Conservation (phyloP, 257 asterid species). For the Henckelia pumila region DNA sequence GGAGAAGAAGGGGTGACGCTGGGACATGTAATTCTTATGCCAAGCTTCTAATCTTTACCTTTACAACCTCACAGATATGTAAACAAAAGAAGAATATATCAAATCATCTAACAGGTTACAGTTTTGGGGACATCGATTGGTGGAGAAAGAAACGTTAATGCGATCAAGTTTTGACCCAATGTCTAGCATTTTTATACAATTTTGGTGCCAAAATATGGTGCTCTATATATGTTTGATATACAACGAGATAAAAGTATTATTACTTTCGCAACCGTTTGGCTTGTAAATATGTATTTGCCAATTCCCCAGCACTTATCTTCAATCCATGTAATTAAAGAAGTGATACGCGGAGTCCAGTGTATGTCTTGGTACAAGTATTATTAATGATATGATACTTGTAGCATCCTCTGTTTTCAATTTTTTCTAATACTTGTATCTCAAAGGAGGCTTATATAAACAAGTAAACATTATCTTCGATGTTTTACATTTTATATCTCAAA, state of each 20-base stretch:
- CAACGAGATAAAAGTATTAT: constrained; percentile 26
- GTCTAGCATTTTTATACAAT: constrained; percentile 34
- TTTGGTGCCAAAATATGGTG: constrained; percentile 36
- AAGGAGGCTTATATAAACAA: too few relatives aligned
- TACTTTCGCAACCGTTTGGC: constrained; percentile 19
- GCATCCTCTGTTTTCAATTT: neutral
- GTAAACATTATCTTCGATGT: too few relatives aligned
- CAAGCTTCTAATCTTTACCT: constrained; percentile 4
- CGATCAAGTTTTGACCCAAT: constrained; percentile 31
- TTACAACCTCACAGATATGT: constrained; percentile 24
- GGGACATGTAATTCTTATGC: neutral
- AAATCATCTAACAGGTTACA: constrained; percentile 27
- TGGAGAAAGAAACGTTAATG: constrained; percentile 25
- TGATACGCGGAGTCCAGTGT: constrained; percentile 19
- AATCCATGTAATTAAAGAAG: constrained; percentile 23
- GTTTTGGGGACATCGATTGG: constrained; percentile 36
- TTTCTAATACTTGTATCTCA: too few relatives aligned
- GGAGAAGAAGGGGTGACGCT: constrained; percentile 46
- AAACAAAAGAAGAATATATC: constrained; percentile 5
- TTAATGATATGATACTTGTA: constrained; percentile 6
- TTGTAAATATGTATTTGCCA: constrained; percentile 29
- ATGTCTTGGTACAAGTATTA: constrained; percentile 8
- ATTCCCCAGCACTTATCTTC: constrained; percentile 4
- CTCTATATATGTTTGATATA: constrained; percentile 34
- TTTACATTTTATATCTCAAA: too few relatives aligned